Percentiles rank a stretch among this genome's conserved stretches.
phyloP scores from a whole-genome alignment of 78 protist species.

The Emiliania huxleyi region DNA sequence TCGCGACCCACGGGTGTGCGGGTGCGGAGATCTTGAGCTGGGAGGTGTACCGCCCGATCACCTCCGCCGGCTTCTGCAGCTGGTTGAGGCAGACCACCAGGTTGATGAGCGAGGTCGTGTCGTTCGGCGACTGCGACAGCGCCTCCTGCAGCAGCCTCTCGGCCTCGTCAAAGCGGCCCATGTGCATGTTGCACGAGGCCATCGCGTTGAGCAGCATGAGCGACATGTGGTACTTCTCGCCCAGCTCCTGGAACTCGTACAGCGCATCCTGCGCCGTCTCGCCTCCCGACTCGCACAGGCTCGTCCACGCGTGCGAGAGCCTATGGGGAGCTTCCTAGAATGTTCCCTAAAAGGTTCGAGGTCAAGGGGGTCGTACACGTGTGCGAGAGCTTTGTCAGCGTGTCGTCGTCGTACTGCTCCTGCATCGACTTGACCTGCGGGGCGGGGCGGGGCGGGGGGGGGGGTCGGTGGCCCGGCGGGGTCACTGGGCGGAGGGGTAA shows the following conservation, averaged over 20 bases:
- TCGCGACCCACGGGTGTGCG: slow-evolving; percentile 1
- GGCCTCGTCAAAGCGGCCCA: not conserved
- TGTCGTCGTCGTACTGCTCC: not conserved
- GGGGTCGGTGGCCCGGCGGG: no score
- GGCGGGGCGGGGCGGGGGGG: no score
- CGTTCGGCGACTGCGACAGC: not conserved
- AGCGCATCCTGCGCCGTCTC: not conserved
- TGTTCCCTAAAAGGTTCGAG: no score
- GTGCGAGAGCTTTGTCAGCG: not conserved
- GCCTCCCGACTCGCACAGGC: not conserved
- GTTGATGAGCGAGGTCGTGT: not conserved
- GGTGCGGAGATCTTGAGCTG: not conserved
- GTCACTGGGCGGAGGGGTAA: no score
- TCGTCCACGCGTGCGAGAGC: not conserved
- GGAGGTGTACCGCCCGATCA: not conserved
- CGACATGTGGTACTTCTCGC: not conserved
- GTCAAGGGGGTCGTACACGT: not conserved
- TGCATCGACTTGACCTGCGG: not conserved
- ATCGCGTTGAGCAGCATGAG: not conserved
- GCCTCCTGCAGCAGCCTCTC: not conserved
- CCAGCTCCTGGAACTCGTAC: not conserved
- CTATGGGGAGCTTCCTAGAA: no score
- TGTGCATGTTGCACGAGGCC: not conserved
- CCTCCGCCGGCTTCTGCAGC: not conserved
- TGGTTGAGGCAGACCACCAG: not conserved